Base-by-base conservation (phyloP, 2,329 filamentous ascomycete genomes). In the Rhinocladiella similis region DNA sequence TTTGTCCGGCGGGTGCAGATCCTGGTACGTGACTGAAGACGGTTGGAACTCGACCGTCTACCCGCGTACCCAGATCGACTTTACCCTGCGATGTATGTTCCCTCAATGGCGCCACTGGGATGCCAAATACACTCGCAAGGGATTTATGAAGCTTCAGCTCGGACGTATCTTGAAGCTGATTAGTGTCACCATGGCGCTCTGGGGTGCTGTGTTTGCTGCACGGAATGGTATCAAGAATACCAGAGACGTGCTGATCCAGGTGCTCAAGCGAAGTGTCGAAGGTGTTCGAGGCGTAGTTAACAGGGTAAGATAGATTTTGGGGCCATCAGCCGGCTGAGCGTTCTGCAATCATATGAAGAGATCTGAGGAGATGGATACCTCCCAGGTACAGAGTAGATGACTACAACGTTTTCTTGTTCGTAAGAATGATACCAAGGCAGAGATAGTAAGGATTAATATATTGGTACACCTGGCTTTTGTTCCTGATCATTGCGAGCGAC, bases 91-190 rank as follows among this genome's bases (percentile, higher is more conserved):
- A 10, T 83, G 79, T 68, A 75, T 73, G 59, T 83, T 82, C 60
- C 80, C 80, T 2, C 75, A 70, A 20, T 83, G 78, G 77, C 69
- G 62, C n/a, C 74, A 84, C 59, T 84, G 80, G 81, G 73, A 76
- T 16, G 74, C 80, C 14, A 72, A 69, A 35, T 80, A 80, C 52
- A 83, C 81, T 1, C 62, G 59, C 9, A 80, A 78, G 59, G 81
- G 81, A 0, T 61, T 75, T 0, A 43, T 68, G 10, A 72, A 72
- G 57, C 70, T 65, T 16, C 55, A 65, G 7, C 20, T 66, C 12
- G 51, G 55, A 19, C 53, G 54, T 38, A 33, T 63, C 4, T 12
- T 69, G 7, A 66, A 62, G 19, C 45, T 65, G 1, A 56, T 68
- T 12, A 36, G 50, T 16, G 14, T 62, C 4, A 16, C 63, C 1